Conservation (phyloP, 208 protist genomes). For the Trypanosoma avium region DNA sequence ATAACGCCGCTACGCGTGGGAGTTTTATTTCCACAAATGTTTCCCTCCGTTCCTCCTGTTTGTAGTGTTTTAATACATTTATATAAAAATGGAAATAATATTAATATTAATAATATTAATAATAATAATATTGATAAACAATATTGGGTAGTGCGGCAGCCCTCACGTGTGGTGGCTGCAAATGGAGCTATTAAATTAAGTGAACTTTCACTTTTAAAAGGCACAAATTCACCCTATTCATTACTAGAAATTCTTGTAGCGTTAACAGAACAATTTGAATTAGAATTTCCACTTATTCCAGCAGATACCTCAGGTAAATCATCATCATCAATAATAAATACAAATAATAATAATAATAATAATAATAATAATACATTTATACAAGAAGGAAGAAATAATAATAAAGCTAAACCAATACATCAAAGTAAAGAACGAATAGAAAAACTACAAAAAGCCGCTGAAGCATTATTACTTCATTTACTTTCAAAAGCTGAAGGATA, state of each 20-base stretch:
- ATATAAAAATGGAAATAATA: neutral
- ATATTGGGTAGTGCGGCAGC: slow-evolving; percentile 26
- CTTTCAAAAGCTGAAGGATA: slow-evolving; percentile 68
- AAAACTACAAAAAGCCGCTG: slow-evolving; percentile 57
- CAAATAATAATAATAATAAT: too few relatives aligned
- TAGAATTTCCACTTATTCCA: slow-evolving; percentile 58
- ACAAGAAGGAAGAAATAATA: too few relatives aligned
- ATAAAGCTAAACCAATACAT: too few relatives aligned
- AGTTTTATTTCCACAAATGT: slow-evolving; percentile 19
- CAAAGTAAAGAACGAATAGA: slow-evolving; percentile 23
- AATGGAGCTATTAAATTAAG: slow-evolving; percentile 55
- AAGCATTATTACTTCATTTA: slow-evolving; percentile 68
- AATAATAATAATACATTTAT: too few relatives aligned
- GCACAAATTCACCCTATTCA: slow-evolving; percentile 50
- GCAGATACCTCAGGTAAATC: neutral
- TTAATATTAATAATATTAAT: too few relatives aligned
- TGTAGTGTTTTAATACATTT: neutral
- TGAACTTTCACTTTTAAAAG: slow-evolving; percentile 52
- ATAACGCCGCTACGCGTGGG: slow-evolving; percentile 4
- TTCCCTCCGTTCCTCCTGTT: slow-evolving; percentile 18
- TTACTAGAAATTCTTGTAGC: slow-evolving; percentile 66
- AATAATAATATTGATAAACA: neutral
- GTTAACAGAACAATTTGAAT: slow-evolving; percentile 69
- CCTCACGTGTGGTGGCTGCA: slow-evolving; percentile 45
- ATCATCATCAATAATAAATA: too few relatives aligned